Evolutionary conservation across 768 basidiomycete species (phyloP), one percentile per base, ranked within the genome.

Genomic region (Austroboletus eburneus): DNA sequence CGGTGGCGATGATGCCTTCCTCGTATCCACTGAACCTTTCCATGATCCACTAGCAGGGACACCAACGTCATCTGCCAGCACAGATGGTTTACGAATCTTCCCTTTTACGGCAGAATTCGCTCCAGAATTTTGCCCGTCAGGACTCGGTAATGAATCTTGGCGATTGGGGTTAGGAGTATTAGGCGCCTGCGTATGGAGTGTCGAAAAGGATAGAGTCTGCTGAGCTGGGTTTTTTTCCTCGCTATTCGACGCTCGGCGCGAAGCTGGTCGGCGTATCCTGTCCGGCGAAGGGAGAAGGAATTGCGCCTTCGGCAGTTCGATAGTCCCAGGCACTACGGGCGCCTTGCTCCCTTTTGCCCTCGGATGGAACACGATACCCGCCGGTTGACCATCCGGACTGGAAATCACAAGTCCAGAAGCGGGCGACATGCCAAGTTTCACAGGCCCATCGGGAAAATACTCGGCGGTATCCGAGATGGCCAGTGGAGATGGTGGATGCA

Each of bases 351-450:
- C 63, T 69, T 79, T 52, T 51, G 65, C 69, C 24, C 77, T 74
- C 2, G 94, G 95, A 51, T 93, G 87, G 68, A 98, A 99, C 71
- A 93, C 90, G 47, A 99, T 94, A 10, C 93, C 95, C n/a, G 90
- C 78, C 3, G 91, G 89, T 55, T 91, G 83, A 0, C 95, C 95
- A 63, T 95, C 92, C 2, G 92, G 91, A 58, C 85, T 90, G 55
- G 94, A 89, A 30, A 98, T 87, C 42, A 97, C 78, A 7, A 95
- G 75, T 0, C 94, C 94, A 10, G 90, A 88, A 5, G 87, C 85
- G 4, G 87, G 83, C 0, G 88, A 84, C 3, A 78, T 71, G 3
- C 88, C 88, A 6, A 91, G 73, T 51, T 81, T 82, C 22, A 79
- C 72, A n/a, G 81, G 80, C 5, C 83, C 77, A 4, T 80, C 77